Base-by-base conservation (phyloP, 768 basidiomycete species). In the Hortiboletus campestris region DNA sequence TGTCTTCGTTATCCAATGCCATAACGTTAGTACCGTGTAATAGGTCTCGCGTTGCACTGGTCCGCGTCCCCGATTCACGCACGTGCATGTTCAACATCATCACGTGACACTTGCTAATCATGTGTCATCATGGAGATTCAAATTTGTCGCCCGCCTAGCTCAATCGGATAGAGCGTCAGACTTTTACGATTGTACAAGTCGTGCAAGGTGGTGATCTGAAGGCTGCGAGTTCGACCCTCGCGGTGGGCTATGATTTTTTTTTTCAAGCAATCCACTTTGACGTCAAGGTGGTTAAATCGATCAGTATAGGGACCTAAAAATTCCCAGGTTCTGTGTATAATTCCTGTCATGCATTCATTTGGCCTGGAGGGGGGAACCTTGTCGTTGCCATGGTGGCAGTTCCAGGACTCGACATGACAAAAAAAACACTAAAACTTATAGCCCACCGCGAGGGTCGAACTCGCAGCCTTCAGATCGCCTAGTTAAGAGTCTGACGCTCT, bases 221-320 rank as follows among this genome's bases (percentile, higher is more conserved):
- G 85, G 85, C 82, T 86, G 85, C 85, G 85, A 84, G 85, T 86
- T 86, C 85, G 85, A 86, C 79, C 84, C 85, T 84, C 85, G 85
- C 85, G 84, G 83, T 85, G 84, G 85, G 84, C 84, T 85, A 83
- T 17, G 19, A n/a, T 2, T 50, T 55, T 55, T 48, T 41, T 46
- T 32, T 38, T 9, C 16, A 14, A 2, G 12, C 35, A 6, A 36
- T 4, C n/a, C 17, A n/a, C 16, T 8, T n/a, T 2, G 36, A 36
- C n/a, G 31, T 32, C 12, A 32, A 32, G 13, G 13, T 34, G n/a
- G n/a, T n/a, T n/a, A n/a, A 34, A 14, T 6, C 4, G 14, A 13
- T 32, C 11, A 12, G 32, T 32, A 32, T 32, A 32, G 31, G 29
- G 8, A 31, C 10, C 13, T 11, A 32, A 32, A 32, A 11, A 32